phyloP scores from a whole-genome alignment of 1,284 basidiomycete species.

The Takashimella koratensis region DNA sequence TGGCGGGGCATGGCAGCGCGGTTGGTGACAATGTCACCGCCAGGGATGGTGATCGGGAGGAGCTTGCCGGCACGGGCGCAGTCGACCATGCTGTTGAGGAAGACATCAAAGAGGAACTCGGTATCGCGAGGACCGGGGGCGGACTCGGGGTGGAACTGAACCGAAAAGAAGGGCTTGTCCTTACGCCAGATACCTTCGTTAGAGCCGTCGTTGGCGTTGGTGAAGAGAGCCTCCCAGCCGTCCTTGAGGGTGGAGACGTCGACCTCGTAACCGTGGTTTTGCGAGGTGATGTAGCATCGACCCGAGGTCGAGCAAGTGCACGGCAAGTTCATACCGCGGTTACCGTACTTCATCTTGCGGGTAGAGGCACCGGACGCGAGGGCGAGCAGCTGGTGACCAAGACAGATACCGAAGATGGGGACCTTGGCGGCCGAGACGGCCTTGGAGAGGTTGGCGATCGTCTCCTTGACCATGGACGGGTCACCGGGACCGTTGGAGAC shows the following conservation, averaged over 20 bases:
- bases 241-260: slow-evolving; percentile 71
- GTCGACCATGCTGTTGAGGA: slow-evolving; percentile 81
- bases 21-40: slow-evolving; percentile 80
- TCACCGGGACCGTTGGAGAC: slow-evolving; percentile 98
- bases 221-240: slow-evolving; percentile 92
- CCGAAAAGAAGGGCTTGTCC: slow-evolving; percentile 83
- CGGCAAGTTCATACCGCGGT: slow-evolving; percentile 97
- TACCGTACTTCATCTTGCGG: slow-evolving; percentile 99
- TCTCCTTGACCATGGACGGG: slow-evolving; percentile 76
- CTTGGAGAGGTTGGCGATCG: slow-evolving; percentile 67
- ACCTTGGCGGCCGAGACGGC: slow-evolving; percentile 69
- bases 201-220: slow-evolving; percentile 93
- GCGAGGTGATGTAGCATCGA: slow-evolving; percentile 97
- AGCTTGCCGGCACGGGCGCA: slow-evolving; percentile 66
- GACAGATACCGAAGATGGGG: slow-evolving; percentile 98
- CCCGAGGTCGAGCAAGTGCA: slow-evolving; percentile 92
- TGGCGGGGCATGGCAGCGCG: slow-evolving; percentile 64
- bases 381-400: slow-evolving; percentile 95
- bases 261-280: slow-evolving; percentile 98
- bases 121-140: slow-evolving; percentile 98
- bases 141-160: slow-evolving; percentile 99
- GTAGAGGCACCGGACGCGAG: slow-evolving; percentile 91
- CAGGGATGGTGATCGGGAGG: slow-evolving; percentile 78
- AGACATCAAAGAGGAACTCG: slow-evolving; percentile 98
- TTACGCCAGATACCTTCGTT: slow-evolving; percentile 97